A percentile compares a stretch with the other conserved stretches of the same genome.
These are phyloP conservation scores for Hypsizygus marmoreus DNA, from an alignment of 768 basidiomycete species.

Conservation along the genomic window DNA sequence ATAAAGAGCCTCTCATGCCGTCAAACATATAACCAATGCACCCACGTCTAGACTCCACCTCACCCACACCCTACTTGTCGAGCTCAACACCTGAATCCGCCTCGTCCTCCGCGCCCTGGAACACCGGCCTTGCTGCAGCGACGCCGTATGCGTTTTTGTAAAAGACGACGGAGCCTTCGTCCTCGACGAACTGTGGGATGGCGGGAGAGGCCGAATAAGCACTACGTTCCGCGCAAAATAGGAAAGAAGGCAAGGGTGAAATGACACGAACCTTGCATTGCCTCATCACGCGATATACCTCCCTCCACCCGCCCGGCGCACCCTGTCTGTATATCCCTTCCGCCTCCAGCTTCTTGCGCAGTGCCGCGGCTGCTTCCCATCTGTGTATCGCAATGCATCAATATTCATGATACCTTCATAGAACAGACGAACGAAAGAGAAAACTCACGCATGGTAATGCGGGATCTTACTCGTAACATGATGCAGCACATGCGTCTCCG, in stretches of 20 bases:
- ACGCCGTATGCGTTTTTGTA: slow-evolving; percentile 75
- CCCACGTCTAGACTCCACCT: no score
- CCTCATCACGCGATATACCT: slow-evolving; percentile 62
- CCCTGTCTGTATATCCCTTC: slow-evolving; percentile 57
- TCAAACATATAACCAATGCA: no score
- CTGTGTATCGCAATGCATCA: slow-evolving; percentile 40
- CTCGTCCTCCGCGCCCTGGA: slow-evolving; percentile 43
- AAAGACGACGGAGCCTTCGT: slow-evolving; percentile 75
- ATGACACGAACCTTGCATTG: slow-evolving; percentile 54
- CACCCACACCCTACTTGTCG: slow-evolving; percentile 26
- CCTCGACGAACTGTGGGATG: slow-evolving; percentile 68
- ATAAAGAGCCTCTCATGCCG: no score
- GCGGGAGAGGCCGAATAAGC: not conserved
- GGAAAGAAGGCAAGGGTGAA: not conserved
- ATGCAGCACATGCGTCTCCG: slow-evolving; percentile 79
- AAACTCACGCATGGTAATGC: slow-evolving; percentile 67
- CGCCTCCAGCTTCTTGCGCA: slow-evolving; percentile 64
- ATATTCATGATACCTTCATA: slow-evolving; percentile 19
- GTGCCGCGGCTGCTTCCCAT: slow-evolving; percentile 82
- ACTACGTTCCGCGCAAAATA: not conserved
- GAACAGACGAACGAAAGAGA: not conserved
- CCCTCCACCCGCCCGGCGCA: slow-evolving; percentile 62
- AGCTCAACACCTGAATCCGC: slow-evolving; percentile 65
- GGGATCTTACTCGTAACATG: slow-evolving; percentile 85
- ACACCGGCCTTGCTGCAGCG: slow-evolving; percentile 57